Evolutionary conservation across 116 monocot genomes (phyloP).

Genomic region (Iris pallida): DNA sequence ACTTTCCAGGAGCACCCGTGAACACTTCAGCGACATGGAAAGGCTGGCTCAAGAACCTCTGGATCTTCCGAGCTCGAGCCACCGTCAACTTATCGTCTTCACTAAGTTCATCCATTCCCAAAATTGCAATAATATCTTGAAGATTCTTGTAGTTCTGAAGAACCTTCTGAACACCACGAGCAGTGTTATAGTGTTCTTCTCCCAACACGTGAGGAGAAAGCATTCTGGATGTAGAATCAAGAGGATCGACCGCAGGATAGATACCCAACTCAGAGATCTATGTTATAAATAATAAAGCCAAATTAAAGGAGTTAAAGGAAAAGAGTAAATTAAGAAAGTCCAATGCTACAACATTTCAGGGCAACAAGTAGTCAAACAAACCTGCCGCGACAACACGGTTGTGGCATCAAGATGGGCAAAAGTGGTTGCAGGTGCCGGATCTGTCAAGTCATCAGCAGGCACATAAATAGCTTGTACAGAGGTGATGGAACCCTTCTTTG

Average conservation of each 20-base stretch:
- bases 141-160: constrained; percentile 80
- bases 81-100: constrained; percentile 72
- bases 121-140: constrained; percentile 75
- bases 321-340: too few species aligned
- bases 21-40: constrained; percentile 82
- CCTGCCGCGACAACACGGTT: constrained; percentile 89
- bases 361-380: constrained; percentile 4
- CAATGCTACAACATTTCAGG: too few species aligned
- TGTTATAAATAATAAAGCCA: neutral
- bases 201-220: constrained; percentile 72
- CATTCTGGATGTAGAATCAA: constrained; percentile 76
- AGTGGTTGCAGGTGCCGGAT: constrained; percentile 93
- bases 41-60: constrained; percentile 62
- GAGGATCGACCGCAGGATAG: constrained; percentile 71
- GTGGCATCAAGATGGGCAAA: constrained; percentile 95
- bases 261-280: constrained; percentile 75
- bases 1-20: constrained; percentile 73
- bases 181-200: constrained; percentile 63
- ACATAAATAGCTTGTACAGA: constrained; percentile 93
- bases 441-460: constrained; percentile 97
- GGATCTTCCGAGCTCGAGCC: constrained; percentile 69
- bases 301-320: neutral
- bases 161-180: constrained; percentile 74
- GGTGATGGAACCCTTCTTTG: constrained; percentile 90
- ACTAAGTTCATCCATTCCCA: constrained; percentile 79